These are phyloP conservation scores for Penicillium sp. DNA, from an alignment of 2,329 filamentous ascomycete species.

Conservation along the genomic window DNA sequence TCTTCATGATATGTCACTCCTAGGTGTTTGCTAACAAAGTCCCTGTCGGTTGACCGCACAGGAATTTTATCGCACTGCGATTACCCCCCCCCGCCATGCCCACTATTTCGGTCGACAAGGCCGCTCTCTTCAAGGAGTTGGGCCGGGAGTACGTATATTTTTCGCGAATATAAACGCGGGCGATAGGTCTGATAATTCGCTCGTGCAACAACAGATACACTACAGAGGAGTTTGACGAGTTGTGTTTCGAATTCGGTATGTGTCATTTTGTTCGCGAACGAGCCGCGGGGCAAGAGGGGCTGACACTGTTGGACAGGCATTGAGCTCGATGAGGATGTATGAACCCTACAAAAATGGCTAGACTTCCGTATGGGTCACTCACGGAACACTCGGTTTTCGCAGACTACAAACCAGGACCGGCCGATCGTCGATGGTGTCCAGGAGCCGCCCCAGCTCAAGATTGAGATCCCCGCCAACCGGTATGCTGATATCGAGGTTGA, in stretches of 20 bases:
- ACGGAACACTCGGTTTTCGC: not conserved
- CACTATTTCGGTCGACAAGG: conserved; percentile 95
- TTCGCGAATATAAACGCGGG: conserved; percentile 5
- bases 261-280: conserved; percentile 9
- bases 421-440: conserved; percentile 71
- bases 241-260: conserved; percentile 93
- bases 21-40: not conserved
- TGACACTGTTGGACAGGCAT: conserved; percentile 52
- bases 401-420: conserved; percentile 67
- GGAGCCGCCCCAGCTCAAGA: conserved; percentile 89
- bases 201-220: conserved; percentile 58
- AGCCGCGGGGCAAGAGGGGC: conserved; percentile 21
- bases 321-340: conserved; percentile 86
- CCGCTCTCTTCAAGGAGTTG: conserved; percentile 86
- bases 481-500: conserved; percentile 42
- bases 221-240: conserved; percentile 88
- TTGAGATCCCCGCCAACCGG: conserved; percentile 94
- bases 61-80: conserved; percentile 20
- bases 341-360: conserved; percentile 12
- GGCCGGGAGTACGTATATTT: conserved; percentile 66
- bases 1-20: not conserved
- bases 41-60: conserved; percentile 1
- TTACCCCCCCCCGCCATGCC: conserved; percentile 61
- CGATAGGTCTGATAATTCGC: conserved; percentile 4
- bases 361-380: conserved; percentile 20